Evolutionary conservation across 352 stramenopile species (phyloP).

Genomic region (Phytophthora foliorum): DNA sequence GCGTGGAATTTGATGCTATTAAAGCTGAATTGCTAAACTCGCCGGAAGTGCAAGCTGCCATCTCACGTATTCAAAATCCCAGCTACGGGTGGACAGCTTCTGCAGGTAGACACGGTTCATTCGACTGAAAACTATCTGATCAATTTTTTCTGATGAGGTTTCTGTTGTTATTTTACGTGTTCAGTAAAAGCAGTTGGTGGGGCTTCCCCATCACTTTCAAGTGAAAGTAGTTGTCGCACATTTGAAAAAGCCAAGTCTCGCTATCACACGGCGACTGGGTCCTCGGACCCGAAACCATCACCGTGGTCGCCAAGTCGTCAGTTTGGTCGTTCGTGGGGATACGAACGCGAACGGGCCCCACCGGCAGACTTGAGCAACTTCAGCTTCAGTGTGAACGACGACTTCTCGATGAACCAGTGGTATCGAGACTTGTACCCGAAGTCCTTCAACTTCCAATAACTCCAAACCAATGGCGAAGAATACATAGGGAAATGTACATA

Average conservation of each 20-base stretch:
- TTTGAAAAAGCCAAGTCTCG: constrained; percentile 18
- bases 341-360: background rate
- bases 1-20: constrained; percentile 23
- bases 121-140: background rate
- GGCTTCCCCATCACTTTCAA: constrained; percentile 6
- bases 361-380: constrained; percentile 17
- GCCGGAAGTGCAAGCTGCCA: constrained; percentile 35
- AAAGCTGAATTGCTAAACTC: constrained; percentile 32
- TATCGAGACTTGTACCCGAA: constrained; percentile 41
- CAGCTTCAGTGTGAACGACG: constrained; percentile 40
- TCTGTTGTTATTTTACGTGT: background rate
- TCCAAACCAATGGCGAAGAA: no score
- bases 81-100: constrained; percentile 8
- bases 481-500: no score
- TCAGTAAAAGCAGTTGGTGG: background rate
- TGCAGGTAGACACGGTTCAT: background rate
- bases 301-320: constrained; percentile 20
- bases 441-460: constrained; percentile 3
- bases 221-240: background rate
- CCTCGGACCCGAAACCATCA: constrained; percentile 6
- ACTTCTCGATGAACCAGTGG: constrained; percentile 46
- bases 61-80: constrained; percentile 25
- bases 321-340: constrained; percentile 8
- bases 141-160: constrained; percentile 4
- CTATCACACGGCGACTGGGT: background rate